Percentiles rank a stretch among this genome's conserved stretches.
These are phyloP conservation scores for Mortierella sp. DNA, from an alignment of 371 early-diverging fungal genomes.

Conservation along the genomic window DNA sequence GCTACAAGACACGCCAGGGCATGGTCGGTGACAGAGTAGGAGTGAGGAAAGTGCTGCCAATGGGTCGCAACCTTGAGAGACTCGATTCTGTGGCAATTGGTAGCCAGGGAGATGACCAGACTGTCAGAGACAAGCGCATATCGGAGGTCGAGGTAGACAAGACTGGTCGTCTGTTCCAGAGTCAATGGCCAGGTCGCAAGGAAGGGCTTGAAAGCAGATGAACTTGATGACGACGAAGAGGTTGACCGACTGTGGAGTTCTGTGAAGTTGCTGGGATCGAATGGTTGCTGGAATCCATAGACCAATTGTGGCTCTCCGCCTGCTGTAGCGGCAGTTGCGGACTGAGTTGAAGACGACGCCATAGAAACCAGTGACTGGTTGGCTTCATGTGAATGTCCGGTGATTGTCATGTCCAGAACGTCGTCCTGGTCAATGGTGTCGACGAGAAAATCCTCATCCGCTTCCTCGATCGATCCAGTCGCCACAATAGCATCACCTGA, in stretches of 20 bases:
- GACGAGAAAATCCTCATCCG: neutral
- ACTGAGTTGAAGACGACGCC: neutral
- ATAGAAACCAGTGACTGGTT: neutral
- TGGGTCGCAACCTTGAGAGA: constrained; percentile 46
- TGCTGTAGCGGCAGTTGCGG: neutral
- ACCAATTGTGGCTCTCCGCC: neutral
- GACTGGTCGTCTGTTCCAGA: constrained; percentile 44
- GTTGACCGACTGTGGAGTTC: constrained; percentile 16
- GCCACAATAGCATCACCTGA: neutral
- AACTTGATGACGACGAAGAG: constrained; percentile 21
- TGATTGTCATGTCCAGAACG: neutral
- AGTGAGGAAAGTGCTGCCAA: constrained; percentile 47
- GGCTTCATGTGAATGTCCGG: neutral
- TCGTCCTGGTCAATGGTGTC: neutral
- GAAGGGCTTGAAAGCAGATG: constrained; percentile 23
- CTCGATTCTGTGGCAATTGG: constrained; percentile 44
- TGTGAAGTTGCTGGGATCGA: constrained; percentile 10
- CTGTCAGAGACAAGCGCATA: constrained; percentile 37
- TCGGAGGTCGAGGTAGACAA: constrained; percentile 50
- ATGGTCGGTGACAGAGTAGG: constrained; percentile 50
- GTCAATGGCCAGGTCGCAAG: constrained; percentile 47
- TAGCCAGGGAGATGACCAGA: constrained; percentile 29
- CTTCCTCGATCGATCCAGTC: neutral
- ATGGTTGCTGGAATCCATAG: constrained; percentile 29
- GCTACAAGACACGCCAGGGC: constrained; percentile 41